Base-by-base conservation (phyloP, 83 land plant genomes). In the Picea engelmannii region DNA sequence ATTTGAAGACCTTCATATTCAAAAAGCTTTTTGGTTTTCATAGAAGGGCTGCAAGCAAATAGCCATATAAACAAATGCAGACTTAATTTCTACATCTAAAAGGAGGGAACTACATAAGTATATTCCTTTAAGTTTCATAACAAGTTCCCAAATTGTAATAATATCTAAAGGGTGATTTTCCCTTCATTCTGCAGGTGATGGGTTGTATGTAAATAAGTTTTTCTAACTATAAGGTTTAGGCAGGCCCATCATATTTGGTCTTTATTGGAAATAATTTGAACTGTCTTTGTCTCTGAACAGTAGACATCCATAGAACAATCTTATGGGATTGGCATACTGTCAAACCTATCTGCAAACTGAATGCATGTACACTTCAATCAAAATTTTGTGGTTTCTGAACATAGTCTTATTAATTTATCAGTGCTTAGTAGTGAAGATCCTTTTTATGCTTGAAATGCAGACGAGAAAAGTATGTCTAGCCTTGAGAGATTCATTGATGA, bases 401-500 rank as follows among this genome's bases (percentile, higher is more conserved):
- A 23, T n/a, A 73, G 24, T 74, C 25, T 6, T 21, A 6, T 74
- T 74, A 44, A 47, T 74, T 68, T 6, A 47, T 47, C 15, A 11
- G 5, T 12, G 49, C 58, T 10, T 47, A 49, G 15, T 55, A 11
- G 3, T 55, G n/a, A 73, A 74, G 13, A 21, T n/a, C 27, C 25
- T 42, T 20, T 35, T 74, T 47, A 47, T 47, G 77, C 58, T 47
- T 47, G 66, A 60, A 55, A 35, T 78, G 84, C 84, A 82, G 84
- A 79, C 35, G 78, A 60, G 24, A 62, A 44, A 52, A 55, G 15
- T 27, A 79, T 25, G 68, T 38, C 55, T 15, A 35, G 18, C n/a
- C 85, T 96, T 76, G 91, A 90, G 81, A 76, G 83, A 40, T 96
- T 89, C 81, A 85, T 82, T 31, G 98, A 96, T 87, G 70, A 85